Conservation (phyloP, 768 basidiomycete species). For the Coprinopsis sp. region DNA sequence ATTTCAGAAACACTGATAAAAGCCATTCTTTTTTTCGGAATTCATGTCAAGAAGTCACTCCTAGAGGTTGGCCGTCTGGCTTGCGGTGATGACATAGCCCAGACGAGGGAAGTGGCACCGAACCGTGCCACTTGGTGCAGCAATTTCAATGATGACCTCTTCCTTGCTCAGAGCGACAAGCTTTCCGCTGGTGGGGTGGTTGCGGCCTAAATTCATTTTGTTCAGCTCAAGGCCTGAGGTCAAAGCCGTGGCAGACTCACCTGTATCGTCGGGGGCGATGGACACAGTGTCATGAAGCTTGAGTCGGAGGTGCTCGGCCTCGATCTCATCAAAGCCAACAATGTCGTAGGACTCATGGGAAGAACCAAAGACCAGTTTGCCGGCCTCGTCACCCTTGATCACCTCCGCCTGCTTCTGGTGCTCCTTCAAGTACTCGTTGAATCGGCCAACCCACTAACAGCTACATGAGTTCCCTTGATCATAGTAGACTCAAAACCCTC, state of each 20-base stretch:
- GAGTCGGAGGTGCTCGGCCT: constrained; percentile 40
- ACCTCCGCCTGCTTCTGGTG: constrained; percentile 23
- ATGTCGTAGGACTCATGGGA: constrained; percentile 31
- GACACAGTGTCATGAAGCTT: constrained; percentile 33
- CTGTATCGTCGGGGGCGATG: constrained; percentile 45
- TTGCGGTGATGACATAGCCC: constrained; percentile 26
- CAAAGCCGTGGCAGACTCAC: constrained; percentile 21
- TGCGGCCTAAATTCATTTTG: constrained; percentile 24
- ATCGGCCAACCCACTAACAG: constrained; percentile 43
- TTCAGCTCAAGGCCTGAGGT: neutral
- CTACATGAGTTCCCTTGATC: neutral
- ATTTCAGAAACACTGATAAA: too few species aligned
- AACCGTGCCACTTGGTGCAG: constrained; percentile 33
- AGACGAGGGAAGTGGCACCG: constrained; percentile 53
- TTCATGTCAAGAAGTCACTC: neutral
- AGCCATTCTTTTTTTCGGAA: too few species aligned
- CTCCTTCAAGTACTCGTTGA: constrained; percentile 30
- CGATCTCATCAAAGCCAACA: constrained; percentile 42
- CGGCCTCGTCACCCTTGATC: constrained; percentile 40
- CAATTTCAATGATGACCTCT: constrained; percentile 45
- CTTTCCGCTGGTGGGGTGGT: constrained; percentile 42
- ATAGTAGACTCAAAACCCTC: constrained; percentile 7
- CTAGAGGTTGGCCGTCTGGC: constrained; percentile 5
- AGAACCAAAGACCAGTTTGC: constrained; percentile 33
- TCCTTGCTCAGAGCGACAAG: constrained; percentile 46